Base-by-base conservation (phyloP, 331 rosid species). In the Pyrus hybrid region DNA sequence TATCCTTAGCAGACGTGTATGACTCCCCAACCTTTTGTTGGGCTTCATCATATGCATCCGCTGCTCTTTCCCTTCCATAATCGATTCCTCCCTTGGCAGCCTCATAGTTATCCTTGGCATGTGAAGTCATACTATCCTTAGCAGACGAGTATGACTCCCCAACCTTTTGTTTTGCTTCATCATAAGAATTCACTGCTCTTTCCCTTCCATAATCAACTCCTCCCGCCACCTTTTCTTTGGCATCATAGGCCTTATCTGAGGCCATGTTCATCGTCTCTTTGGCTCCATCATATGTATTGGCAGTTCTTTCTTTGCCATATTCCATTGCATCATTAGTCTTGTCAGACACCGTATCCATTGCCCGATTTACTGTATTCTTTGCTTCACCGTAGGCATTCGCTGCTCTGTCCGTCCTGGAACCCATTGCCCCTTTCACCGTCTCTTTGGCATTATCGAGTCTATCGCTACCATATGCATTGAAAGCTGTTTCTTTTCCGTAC, bases 51-150 rank as follows among this genome's bases (percentile, higher is more conserved):
- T 81, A 75, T 4, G 37, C 81, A 69, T 79, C 28, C 30, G 23
- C 67, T 7, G 51, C 84, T 64, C 37, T 69, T 41, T 82, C 78
- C 63, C 28, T 68, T 64, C 71, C 83, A 68, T 62, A 72, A 12
- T 53, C 79, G n/a, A 70, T 49, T 70, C 73, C 85, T 54, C 78
- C 87, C 5, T 22, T 93, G 16, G 89, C 87, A 77, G 77, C 80
- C 81, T 84, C 93, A 18, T 87, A 85, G 35, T 10, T 77, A 70
- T 60, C 41, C 73, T 77, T 83, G n/a, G 84, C 85, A 63, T 78
- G 82, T 57, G 78, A 35, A 13, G 73, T 74, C 85, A 26, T 29
- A 8, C 77, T 58, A 17, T 84, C 74, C 85, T 71, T 82, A 9
- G 86, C 85, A 13, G 73, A 51, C 11, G 2, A 10, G 21, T 51